These are phyloP conservation scores for Rhynchospora pubera DNA, from an alignment of 176 grass and related monocot species.

Conservation along the genomic window DNA sequence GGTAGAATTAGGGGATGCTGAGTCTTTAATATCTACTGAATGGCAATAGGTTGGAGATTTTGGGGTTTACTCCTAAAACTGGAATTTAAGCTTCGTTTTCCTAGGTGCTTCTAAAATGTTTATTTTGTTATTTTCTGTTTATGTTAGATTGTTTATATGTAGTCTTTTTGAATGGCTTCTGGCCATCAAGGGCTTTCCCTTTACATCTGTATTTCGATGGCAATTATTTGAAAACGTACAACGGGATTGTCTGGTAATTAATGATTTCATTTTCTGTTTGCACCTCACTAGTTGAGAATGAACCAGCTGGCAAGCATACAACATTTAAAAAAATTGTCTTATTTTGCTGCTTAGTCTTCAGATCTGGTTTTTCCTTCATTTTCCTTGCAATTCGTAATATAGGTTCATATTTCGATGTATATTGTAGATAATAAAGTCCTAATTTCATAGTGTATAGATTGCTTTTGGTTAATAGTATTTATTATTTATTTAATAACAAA, in stretches of 20 bases:
- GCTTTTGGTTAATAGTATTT: no score
- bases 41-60: constrained; percentile 21
- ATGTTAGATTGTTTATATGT: background rate
- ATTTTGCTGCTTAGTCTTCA: no score
- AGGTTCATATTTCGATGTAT: no score
- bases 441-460: no score
- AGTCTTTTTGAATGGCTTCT: background rate
- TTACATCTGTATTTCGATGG: background rate
- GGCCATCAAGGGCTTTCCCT: background rate
- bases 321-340: no score
- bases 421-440: no score
- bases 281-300: background rate
- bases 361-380: no score
- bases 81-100: background rate
- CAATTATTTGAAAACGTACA: background rate
- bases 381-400: no score
- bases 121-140: background rate
- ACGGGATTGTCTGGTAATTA: background rate
- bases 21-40: constrained; percentile 38
- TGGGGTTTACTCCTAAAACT: background rate
- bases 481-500: no score
- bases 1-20: constrained; percentile 62
- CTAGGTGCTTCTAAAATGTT: background rate
- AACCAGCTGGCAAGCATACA: no score
- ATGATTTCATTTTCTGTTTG: background rate